Evolutionary conservation across 805 yeast species (phyloP), one percentile per base, ranked within the genome.

Genomic region (Starmerella sirachaensis): DNA sequence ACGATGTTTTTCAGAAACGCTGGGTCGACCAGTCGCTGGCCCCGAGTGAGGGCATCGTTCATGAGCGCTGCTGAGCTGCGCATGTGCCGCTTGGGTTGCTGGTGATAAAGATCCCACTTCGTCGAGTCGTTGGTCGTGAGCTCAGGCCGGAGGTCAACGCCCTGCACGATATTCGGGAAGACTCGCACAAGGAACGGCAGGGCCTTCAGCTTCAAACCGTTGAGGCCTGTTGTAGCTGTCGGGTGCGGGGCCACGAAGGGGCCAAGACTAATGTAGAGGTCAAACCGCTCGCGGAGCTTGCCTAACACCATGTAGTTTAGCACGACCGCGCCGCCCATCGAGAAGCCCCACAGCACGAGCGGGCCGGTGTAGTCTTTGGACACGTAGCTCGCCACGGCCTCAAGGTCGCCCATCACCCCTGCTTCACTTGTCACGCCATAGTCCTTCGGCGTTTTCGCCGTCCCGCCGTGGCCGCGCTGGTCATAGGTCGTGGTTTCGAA

Each of bases 251-350:
- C 48, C n/a, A 61, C 42, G 41, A 52, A 42, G 1, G 66, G 65
- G 4, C 60, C 52, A 4, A 45, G 41, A 17, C 57, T 62, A 20
- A 61, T 41, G 40, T 46, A 61, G 7, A 60, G 61, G 16, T 50
- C 51, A 35, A 62, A 44, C 18, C 43, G 35, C 28, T 55, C 59
- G 13, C 56, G 46, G 39, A 54, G 38, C 23, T 41, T 42, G 3
- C 66, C 66, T 26, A 54, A 50, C 22, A 56, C 52, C 37, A 54
- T 57, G 40, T 62, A 62, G 37, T 52, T 61, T 31, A 62, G 52
- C 12, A 48, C 41, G 28, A 58, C 58, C 3, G 56, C 63, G 13
- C 64, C 66, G 12, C 66, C 66, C 61, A 59, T 59, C 6, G 61
- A 56, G 45, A 59, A 61, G 14, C 64, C 64, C 53, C 52, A 54